phyloP scores from a whole-genome alignment of 2,329 filamentous ascomycete genomes.

The Aspergillus pseudotamarii region DNA sequence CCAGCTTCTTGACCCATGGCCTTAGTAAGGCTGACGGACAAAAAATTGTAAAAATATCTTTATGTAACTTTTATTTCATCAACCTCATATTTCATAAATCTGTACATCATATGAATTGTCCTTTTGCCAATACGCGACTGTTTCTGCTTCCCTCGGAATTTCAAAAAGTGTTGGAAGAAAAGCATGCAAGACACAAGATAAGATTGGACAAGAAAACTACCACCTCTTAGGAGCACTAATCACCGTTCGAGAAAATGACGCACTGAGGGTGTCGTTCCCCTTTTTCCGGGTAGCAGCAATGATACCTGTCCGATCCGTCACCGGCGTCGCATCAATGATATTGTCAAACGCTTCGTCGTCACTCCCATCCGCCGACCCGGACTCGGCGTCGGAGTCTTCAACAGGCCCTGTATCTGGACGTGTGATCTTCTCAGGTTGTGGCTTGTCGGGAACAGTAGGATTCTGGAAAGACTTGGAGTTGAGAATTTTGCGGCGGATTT shows the following conservation, averaged over 20 bases:
- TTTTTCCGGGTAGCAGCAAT: constrained; percentile 61
- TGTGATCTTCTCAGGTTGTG: constrained; percentile 63
- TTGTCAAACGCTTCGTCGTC: constrained; percentile 81
- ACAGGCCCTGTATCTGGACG: constrained; percentile 56
- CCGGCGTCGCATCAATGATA: constrained; percentile 87
- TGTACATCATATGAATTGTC: neutral
- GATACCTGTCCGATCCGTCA: constrained; percentile 83
- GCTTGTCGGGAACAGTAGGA: constrained; percentile 51
- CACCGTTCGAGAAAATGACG: constrained; percentile 53
- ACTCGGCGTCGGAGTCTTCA: constrained; percentile 66
- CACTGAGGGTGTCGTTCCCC: constrained; percentile 52
- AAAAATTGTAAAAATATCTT: neutral
- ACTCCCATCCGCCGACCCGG: constrained; percentile 65
- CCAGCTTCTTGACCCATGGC: neutral
- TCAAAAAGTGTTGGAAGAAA: neutral
- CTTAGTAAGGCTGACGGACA: neutral
- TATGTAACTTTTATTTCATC: neutral
- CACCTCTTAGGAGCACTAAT: constrained; percentile 53
- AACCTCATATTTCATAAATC: neutral
- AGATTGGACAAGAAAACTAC: constrained; percentile 24
- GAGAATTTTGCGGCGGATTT: constrained; percentile 85
- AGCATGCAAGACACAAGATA: neutral
- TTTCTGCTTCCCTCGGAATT: neutral
- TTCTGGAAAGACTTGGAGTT: constrained; percentile 86
- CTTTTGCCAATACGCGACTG: neutral